Evolutionary conservation across 1,284 basidiomycete species (phyloP).

Genomic region (Austroboletus novae-zelandiae): DNA sequence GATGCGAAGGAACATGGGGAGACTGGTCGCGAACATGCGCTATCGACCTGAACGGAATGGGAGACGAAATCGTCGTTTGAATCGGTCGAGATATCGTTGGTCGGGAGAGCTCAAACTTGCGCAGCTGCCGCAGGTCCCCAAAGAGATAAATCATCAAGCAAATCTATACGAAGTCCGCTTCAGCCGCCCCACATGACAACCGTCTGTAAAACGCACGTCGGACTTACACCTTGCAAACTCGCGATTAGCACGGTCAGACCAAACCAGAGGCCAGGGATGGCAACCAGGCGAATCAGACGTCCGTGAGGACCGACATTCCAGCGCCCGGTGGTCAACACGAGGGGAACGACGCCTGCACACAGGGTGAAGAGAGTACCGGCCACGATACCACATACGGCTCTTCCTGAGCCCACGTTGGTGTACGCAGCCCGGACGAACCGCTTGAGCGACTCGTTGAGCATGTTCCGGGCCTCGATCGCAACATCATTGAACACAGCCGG

Average conservation of each 20-base stretch:
- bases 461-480: slow-evolving; percentile 51
- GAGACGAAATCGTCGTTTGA: slow-evolving; percentile 22
- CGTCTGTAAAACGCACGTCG: background rate
- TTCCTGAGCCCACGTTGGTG: slow-evolving; percentile 71
- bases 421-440: slow-evolving; percentile 68
- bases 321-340: slow-evolving; percentile 25
- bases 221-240: slow-evolving; percentile 59
- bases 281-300: slow-evolving; percentile 57
- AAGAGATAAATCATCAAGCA: slow-evolving; percentile 74
- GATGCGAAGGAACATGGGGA: slow-evolving; percentile 12
- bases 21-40: background rate
- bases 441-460: slow-evolving; percentile 61
- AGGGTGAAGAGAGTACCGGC: slow-evolving; percentile 48
- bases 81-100: slow-evolving; percentile 57
- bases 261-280: slow-evolving; percentile 67
- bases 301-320: slow-evolving; percentile 50
- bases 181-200: background rate
- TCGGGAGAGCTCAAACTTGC: slow-evolving; percentile 70
- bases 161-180: slow-evolving; percentile 29
- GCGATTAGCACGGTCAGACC: slow-evolving; percentile 62
- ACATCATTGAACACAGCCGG: slow-evolving; percentile 62
- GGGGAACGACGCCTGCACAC: slow-evolving; percentile 36
- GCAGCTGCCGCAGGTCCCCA: slow-evolving; percentile 75
- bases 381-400: slow-evolving; percentile 66
- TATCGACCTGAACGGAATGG: slow-evolving; percentile 4